Evolutionary conservation across 1,139 yeast genomes (phyloP).

Genomic region (Nakaseomyces sp.): DNA sequence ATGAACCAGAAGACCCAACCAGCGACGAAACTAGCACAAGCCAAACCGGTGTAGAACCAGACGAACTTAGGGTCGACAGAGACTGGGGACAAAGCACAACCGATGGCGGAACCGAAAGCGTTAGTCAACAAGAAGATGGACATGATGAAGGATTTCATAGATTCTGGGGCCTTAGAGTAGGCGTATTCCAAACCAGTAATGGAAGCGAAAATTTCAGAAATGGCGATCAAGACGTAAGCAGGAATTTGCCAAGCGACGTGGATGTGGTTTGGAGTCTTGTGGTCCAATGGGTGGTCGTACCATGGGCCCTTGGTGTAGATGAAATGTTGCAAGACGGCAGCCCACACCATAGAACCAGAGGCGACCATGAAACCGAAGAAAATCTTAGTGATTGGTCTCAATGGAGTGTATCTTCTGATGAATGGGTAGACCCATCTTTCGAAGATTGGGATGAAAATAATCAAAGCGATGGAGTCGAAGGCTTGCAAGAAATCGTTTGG

Average conservation of each 20-base stretch:
- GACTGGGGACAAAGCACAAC: conserved; percentile 61
- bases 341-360: conserved; percentile 62
- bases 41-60: conserved; percentile 60
- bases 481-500: conserved; percentile 65
- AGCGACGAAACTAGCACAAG: conserved; percentile 48
- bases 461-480: conserved; percentile 59
- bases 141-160: conserved; percentile 61
- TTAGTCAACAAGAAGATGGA: conserved; percentile 54
- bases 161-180: conserved; percentile 57
- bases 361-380: conserved; percentile 68
- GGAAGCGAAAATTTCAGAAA: conserved; percentile 61
- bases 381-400: conserved; percentile 66
- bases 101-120: conserved; percentile 64
- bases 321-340: conserved; percentile 70
- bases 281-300: conserved; percentile 48
- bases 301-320: conserved; percentile 74
- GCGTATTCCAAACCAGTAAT: conserved; percentile 66
- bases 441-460: conserved; percentile 54
- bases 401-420: conserved; percentile 48
- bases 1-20: conserved; percentile 56
- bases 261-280: conserved; percentile 32
- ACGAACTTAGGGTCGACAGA: conserved; percentile 59
- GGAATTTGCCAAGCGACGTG: conserved; percentile 38
- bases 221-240: conserved; percentile 51
- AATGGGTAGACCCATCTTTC: conserved; percentile 51